phyloP scores from a whole-genome alignment of 1,284 basidiomycete genomes.

The Rhodotorula sp. region DNA sequence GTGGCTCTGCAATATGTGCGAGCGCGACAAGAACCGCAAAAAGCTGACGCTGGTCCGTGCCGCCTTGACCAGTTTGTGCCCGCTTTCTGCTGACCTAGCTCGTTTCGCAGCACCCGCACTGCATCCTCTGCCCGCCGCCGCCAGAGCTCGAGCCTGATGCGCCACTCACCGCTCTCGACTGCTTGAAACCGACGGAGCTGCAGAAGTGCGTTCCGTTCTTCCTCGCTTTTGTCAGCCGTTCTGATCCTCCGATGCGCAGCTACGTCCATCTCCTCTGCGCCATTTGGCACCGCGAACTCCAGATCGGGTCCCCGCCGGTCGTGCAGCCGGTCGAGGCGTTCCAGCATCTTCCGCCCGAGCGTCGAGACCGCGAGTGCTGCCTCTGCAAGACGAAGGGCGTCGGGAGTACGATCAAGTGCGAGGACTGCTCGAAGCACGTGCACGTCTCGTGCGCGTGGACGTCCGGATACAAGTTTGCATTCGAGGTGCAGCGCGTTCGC shows the following conservation, averaged over 20 bases:
- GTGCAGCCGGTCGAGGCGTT: slow-evolving; percentile 81
- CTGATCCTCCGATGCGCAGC: slow-evolving; percentile 57
- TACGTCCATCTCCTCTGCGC: slow-evolving; percentile 92
- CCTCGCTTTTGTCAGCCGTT: background rate
- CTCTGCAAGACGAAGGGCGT: slow-evolving; percentile 64
- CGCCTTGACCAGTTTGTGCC: too few species aligned
- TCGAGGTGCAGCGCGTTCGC: slow-evolving; percentile 72
- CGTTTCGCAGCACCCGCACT: slow-evolving; percentile 46
- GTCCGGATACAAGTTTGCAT: slow-evolving; percentile 77
- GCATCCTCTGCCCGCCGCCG: slow-evolving; percentile 52
- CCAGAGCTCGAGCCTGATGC: slow-evolving; percentile 57
- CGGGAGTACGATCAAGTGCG: slow-evolving; percentile 81
- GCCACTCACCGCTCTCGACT: slow-evolving; percentile 63
- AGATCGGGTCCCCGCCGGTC: slow-evolving; percentile 68
- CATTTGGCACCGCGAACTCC: slow-evolving; percentile 79
- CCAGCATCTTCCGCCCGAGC: slow-evolving; percentile 59
- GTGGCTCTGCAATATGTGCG: slow-evolving; percentile 45
- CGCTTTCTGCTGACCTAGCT: too few species aligned
- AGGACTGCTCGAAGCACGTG: slow-evolving; percentile 74
- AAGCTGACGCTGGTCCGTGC: slow-evolving; percentile 20
- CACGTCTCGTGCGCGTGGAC: slow-evolving; percentile 90
- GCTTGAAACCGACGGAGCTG: slow-evolving; percentile 89
- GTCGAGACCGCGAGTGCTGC: slow-evolving; percentile 52
- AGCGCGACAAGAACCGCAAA: slow-evolving; percentile 13
- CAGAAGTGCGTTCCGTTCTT: slow-evolving; percentile 28